Evolutionary conservation across 495 filamentous ascomycete genomes (phyloP), one percentile per base, ranked within the genome.

Genomic region (Penicillium canescens): DNA sequence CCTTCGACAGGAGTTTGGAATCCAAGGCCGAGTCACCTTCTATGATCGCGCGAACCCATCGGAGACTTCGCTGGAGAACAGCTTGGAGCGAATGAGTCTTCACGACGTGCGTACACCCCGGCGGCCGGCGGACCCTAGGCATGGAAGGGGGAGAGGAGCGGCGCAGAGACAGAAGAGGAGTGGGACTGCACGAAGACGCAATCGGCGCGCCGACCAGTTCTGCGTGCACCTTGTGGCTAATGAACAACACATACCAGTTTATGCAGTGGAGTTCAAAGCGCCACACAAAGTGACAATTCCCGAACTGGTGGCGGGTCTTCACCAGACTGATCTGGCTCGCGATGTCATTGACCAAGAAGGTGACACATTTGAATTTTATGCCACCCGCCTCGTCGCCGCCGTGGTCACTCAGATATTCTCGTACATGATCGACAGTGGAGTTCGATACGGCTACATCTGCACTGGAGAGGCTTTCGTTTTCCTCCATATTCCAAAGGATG

Each of bases 391-490:
- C 18, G 40, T 70, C 1, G 55, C 55, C 0, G 71, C 70, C 33
- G 67, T 75, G 2, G 59, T 79, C 45, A 78, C 67, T 13, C 75
- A 78, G 44, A 50, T 68, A 12, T 78, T 71, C 54, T 69, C 68
- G 8, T 75, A 77, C 45, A 79, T 81, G 72, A 59, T 76, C 18
- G 46, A 58, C 23, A 63, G 55, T 33, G 65, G 69, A 4, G 50
- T 72, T 16, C 56, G 72, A 38, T 76, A 74, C 38, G 69, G 77
- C 21, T 75, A 74, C 50, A 61, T 78, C 13, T 67, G 52, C 43
- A 79, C 73, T 2, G 78, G 76, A 6, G 62, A 79, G 57, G 66
- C 67, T 35, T 73, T 68, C 14, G 57, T 79, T 42, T 79, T 78
- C 42, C 63, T 79, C n/a, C 56, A 64, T 39, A 65, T 81, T 18